These are phyloP conservation scores for Hypoxylon intermedium DNA, from an alignment of 495 filamentous ascomycete species.

Conservation along the genomic window DNA sequence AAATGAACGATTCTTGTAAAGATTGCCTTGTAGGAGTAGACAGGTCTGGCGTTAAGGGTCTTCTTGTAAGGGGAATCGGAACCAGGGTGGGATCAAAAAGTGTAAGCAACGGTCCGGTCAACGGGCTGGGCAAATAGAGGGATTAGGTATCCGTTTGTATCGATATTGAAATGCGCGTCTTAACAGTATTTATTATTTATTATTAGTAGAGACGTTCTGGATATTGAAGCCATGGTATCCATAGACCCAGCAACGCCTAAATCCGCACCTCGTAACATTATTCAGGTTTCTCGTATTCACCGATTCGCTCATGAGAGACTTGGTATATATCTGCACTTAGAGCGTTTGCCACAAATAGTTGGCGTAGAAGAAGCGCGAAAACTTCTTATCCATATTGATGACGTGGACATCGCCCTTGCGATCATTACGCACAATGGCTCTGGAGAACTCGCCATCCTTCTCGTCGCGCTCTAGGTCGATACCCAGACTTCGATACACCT, in stretches of 20 bases:
- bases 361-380: constrained; percentile 89
- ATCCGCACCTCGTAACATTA: constrained; percentile 13
- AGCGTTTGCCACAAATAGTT: constrained; percentile 96
- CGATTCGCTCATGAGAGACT: too few species aligned
- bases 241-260: constrained; percentile 24
- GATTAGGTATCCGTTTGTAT: constrained; percentile 1
- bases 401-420: constrained; percentile 92
- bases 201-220: background rate
- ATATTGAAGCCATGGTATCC: constrained; percentile 30
- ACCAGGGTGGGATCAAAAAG: constrained; percentile 4
- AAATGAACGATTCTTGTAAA: background rate
- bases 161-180: background rate
- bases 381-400: constrained; percentile 91
- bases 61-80: background rate
- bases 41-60: constrained; percentile 3
- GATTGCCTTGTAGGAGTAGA: constrained; percentile 7
- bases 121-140: background rate
- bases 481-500: constrained; percentile 88
- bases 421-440: constrained; percentile 85
- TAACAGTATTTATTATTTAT: constrained; percentile 2
- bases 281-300: constrained; percentile 4
- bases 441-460: constrained; percentile 77
- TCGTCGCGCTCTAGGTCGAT: constrained; percentile 86
- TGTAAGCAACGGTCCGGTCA: background rate
- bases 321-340: constrained; percentile 50